Conservation (phyloP, 495 filamentous ascomycete species). For the Lichina pygmaea region DNA sequence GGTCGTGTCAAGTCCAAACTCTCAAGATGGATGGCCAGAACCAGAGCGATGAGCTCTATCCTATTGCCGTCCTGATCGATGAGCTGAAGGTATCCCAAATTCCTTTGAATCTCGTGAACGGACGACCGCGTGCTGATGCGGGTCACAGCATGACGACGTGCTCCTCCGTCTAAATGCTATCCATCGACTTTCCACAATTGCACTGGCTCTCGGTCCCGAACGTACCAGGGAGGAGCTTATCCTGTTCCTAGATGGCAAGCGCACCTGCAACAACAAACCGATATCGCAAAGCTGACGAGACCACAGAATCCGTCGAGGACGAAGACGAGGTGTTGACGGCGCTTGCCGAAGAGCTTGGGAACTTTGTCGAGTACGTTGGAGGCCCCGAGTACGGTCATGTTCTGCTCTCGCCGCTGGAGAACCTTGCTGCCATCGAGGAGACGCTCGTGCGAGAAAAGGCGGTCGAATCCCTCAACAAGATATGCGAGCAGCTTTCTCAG, state of each 20-base stretch:
- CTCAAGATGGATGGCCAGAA: slow-evolving; percentile 38
- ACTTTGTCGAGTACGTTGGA: slow-evolving; percentile 92
- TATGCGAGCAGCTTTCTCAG: slow-evolving; percentile 70
- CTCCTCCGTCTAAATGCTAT: slow-evolving; percentile 94
- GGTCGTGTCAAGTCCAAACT: too few species aligned
- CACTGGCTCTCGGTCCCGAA: slow-evolving; percentile 79
- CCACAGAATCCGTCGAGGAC: slow-evolving; percentile 83
- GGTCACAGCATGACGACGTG: slow-evolving; percentile 76
- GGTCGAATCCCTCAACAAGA: slow-evolving; percentile 97
- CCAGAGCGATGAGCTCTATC: slow-evolving; percentile 90
- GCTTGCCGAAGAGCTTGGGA: slow-evolving; percentile 82
- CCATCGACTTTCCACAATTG: slow-evolving; percentile 90
- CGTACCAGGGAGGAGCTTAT: slow-evolving; percentile 93
- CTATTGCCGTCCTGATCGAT: slow-evolving; percentile 96
- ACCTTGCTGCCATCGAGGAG: slow-evolving; percentile 93
- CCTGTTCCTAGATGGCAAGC: slow-evolving; percentile 87
- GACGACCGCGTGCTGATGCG: slow-evolving; percentile 5
- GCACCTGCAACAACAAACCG: background rate
- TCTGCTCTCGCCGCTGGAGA: slow-evolving; percentile 87
- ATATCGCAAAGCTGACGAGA: background rate
- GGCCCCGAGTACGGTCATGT: slow-evolving; percentile 85
- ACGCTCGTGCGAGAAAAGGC: slow-evolving; percentile 95
- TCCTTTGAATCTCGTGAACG: slow-evolving; percentile 3
- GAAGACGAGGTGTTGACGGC: slow-evolving; percentile 96
- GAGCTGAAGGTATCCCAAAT: slow-evolving; percentile 66